Base-by-base conservation (phyloP, 129 eudicot species). In the Chrysanthemum lavandulifolium region DNA sequence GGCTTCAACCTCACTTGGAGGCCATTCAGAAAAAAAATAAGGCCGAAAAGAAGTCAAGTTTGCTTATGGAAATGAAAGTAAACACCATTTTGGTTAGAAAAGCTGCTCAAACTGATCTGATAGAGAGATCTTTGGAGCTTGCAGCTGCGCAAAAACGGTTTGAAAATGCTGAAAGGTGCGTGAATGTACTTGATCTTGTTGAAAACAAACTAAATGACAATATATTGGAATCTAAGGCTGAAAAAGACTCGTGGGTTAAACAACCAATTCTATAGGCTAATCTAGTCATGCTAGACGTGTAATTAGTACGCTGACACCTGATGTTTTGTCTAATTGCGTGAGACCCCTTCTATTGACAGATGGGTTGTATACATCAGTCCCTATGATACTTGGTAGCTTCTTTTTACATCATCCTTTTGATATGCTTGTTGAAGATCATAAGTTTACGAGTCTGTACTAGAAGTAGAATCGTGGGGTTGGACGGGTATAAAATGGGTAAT, bases 1-100 rank as follows among this genome's bases (percentile, higher is more conserved):
- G 85, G 85, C 75, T 81, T 51, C 75, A n/a, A 49, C 33, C 29
- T 2, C 65, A 68, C 67, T 64, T 64, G 29, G 69, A 64, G 15
- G 27, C 69, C 50, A 7, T 64, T 64, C 14, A 9, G 50, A 40
- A 64, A 64, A 16, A 1, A 0, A 40, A 64, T 0, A 50, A n/a
- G 14, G 69, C 52, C 14, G 4, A 13, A 31, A 3, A 40, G 16
- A 61, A 13, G 1, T 61, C 16, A 3, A 61, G 7, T 61, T 29
- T 13, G 67, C 51, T 64, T n/a, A 64, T 40, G 25, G 69, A 64
- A 64, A 5, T 6, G 69, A 64, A 64, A 36, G 27, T 3, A 15
- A 64, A 64, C 27, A 64, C 69, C 51, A 40, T 64, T 64, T 64
- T 64, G 69, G 69, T 64, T 40, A 15, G 15, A 6, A 36, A 14